Conservation (phyloP, 805 yeast species). For the Candida andamanensis region DNA sequence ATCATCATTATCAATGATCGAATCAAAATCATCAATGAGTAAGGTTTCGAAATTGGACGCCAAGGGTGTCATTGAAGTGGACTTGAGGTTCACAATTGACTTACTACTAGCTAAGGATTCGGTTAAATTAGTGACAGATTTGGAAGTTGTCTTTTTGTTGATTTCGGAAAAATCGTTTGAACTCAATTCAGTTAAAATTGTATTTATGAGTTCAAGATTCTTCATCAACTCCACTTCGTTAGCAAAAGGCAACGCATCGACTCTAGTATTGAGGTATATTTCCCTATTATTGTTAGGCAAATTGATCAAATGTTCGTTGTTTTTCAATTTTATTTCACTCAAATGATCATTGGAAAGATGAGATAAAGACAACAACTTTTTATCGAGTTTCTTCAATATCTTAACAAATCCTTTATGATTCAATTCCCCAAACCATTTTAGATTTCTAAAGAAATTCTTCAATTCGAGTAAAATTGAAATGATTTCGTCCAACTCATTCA, state of each 20-base stretch:
- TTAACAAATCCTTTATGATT: conserved; percentile 86
- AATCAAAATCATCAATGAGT: conserved; percentile 7
- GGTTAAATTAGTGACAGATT: background rate
- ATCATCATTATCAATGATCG: conserved; percentile 36
- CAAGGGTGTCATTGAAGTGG: background rate
- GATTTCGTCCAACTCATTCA: conserved; percentile 38
- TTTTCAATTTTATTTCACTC: conserved; percentile 4
- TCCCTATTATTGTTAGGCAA: conserved; percentile 34
- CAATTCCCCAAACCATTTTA: conserved; percentile 92
- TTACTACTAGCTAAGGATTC: conserved; percentile 1
- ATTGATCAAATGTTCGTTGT: conserved; percentile 1
- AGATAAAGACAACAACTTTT: conserved; percentile 44
- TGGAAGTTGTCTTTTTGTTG: conserved; percentile 2
- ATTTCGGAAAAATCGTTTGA: conserved; percentile 15
- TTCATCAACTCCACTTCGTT: conserved; percentile 57
- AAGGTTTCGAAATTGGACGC: conserved; percentile 7
- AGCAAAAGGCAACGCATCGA: conserved; percentile 72
- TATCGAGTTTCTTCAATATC: conserved; percentile 86
- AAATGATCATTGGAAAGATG: conserved; percentile 12
- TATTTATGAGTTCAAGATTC: conserved; percentile 49
- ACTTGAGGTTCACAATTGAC: background rate
- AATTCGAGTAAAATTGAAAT: conserved; percentile 62
- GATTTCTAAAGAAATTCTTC: conserved; percentile 68
- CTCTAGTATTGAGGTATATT: conserved; percentile 52
- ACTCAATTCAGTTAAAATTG: conserved; percentile 48